Percentiles rank a stretch among this genome's conserved stretches.
These are phyloP conservation scores for Claviceps quebecensis DNA, from an alignment of 2,329 filamentous ascomycete species.

Conservation along the genomic window DNA sequence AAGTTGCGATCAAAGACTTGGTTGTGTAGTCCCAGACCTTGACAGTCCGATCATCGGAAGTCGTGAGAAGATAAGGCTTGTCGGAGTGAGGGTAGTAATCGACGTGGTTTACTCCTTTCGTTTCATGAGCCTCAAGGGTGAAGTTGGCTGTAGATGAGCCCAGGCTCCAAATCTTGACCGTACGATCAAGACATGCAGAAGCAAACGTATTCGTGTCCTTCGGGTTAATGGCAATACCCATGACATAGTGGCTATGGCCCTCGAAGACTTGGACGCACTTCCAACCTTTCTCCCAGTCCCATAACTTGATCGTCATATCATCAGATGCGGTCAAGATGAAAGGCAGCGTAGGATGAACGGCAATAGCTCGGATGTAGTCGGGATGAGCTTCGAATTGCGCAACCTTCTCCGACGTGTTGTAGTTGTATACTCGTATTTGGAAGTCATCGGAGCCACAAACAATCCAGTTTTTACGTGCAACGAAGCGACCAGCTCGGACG, in stretches of 20 bases:
- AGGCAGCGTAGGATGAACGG: conserved; percentile 86
- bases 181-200: conserved; percentile 88
- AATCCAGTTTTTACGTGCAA: conserved; percentile 98
- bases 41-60: conserved; percentile 89
- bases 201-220: conserved; percentile 91
- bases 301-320: conserved; percentile 97
- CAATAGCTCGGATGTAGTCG: conserved; percentile 95
- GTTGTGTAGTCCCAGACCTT: conserved; percentile 99
- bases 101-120: conserved; percentile 95
- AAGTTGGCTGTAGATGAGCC: conserved; percentile 91
- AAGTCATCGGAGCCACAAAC: conserved; percentile 93
- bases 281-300: conserved; percentile 98
- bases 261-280: conserved; percentile 96
- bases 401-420: conserved; percentile 98
- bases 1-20: conserved; percentile 88
- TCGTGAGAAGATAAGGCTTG: conserved; percentile 83
- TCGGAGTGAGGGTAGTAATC: conserved; percentile 71
- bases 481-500: conserved; percentile 88
- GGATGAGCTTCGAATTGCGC: conserved; percentile 94
- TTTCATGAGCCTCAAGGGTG: conserved; percentile 91
- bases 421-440: conserved; percentile 82
- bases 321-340: conserved; percentile 93
- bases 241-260: conserved; percentile 91
- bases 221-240: conserved; percentile 93
- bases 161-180: conserved; percentile 95